Conservation (phyloP, 108 stramenopile species). For the Skeletonema costatum region DNA sequence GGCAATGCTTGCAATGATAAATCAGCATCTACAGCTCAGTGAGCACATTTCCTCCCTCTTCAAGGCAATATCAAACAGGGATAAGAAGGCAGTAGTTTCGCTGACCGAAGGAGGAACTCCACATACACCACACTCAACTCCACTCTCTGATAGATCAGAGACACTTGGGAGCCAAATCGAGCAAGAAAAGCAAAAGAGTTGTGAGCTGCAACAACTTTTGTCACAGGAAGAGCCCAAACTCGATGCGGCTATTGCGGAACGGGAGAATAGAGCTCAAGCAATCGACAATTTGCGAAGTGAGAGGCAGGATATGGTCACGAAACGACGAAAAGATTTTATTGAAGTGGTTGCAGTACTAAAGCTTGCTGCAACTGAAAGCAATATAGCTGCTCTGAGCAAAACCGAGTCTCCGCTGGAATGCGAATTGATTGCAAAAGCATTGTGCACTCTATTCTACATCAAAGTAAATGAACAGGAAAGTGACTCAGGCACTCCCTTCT, state of each 20-base stretch:
- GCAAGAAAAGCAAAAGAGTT: background rate
- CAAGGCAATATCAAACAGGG: conserved; percentile 22
- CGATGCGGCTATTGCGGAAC: background rate
- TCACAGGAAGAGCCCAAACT: too few species aligned
- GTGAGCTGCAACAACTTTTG: background rate
- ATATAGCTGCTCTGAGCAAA: background rate
- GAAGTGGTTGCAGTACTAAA: conserved; percentile 6
- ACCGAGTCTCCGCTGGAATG: conserved; percentile 3
- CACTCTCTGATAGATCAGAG: background rate
- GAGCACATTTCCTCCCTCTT: conserved; percentile 7
- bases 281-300: background rate
- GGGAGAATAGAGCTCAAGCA: background rate
- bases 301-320: conserved; percentile 7
- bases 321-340: conserved; percentile 4
- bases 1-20: conserved; percentile 1
- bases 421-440: conserved; percentile 22
- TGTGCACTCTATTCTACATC: conserved; percentile 21
- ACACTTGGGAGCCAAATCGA: background rate
- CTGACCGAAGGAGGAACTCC: conserved; percentile 17
- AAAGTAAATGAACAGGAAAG: background rate
- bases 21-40: background rate
- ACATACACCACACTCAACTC: background rate
- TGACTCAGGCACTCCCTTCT: background rate
- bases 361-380: conserved; percentile 19
- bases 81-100: conserved; percentile 6